Evolutionary conservation across 257 asterid genomes (phyloP).

Genomic region (Petrea volubilis): DNA sequence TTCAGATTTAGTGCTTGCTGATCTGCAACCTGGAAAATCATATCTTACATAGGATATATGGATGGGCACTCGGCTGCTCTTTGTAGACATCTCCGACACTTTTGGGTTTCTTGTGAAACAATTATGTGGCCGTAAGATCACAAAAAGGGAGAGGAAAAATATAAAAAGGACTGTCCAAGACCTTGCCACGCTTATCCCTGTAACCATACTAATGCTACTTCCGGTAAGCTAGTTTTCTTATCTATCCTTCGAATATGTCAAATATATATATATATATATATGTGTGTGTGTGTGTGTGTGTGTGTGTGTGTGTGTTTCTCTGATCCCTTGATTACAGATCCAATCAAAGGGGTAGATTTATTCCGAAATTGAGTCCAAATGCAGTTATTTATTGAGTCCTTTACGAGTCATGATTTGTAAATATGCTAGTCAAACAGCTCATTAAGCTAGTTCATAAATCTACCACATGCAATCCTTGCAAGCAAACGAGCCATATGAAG

Average conservation of each 20-base stretch:
- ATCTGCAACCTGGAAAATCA: slow-evolving; percentile 15
- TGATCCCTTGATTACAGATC: no score
- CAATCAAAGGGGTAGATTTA: no score
- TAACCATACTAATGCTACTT: slow-evolving; percentile 70
- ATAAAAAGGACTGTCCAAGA: slow-evolving; percentile 57
- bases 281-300: no score
- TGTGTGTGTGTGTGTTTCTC: no score
- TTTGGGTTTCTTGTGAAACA: slow-evolving; percentile 43
- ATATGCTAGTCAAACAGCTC: no score
- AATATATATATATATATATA: no score
- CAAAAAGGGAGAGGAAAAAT: slow-evolving; percentile 64
- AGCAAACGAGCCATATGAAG: no score
- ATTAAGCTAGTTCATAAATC: no score
- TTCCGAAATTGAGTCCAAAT: no score
- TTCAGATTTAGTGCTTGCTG: background rate
- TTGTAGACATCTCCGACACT: slow-evolving; percentile 48
- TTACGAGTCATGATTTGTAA: no score
- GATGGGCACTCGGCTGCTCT: slow-evolving; percentile 81
- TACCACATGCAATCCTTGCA: no score
- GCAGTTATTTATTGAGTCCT: no score
- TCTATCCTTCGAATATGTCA: background rate
- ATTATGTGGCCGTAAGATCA: slow-evolving; percentile 47
- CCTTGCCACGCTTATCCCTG: slow-evolving; percentile 66
- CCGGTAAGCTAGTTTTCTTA: slow-evolving; percentile 54
- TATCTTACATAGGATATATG: slow-evolving; percentile 52